A percentile compares a stretch with the other conserved stretches of the same genome.
phyloP scores from a whole-genome alignment of 75 land plant genomes.

The Picea sitchensis region DNA sequence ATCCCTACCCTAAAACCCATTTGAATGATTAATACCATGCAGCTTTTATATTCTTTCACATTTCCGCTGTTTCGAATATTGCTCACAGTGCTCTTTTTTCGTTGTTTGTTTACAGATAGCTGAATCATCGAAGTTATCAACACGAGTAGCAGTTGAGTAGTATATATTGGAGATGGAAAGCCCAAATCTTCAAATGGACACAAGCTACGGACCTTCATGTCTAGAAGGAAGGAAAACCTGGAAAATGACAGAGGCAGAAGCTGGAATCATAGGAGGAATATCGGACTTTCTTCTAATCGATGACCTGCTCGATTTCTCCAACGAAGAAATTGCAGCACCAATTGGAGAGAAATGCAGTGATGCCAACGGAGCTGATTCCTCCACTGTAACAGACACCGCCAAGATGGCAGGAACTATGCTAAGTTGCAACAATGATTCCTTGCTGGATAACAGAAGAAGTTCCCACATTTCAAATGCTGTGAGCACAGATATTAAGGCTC shows the following conservation, averaged over 20 bases:
- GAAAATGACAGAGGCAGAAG: not conserved
- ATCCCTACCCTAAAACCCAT: too few relatives aligned
- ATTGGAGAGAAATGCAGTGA: constrained; percentile 15
- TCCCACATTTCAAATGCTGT: not conserved
- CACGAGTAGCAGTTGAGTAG: too few relatives aligned
- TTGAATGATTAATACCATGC: too few relatives aligned
- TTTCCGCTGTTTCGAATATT: too few relatives aligned
- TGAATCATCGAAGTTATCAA: too few relatives aligned
- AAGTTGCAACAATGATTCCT: not conserved
- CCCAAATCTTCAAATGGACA: not conserved
- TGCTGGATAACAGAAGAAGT: not conserved
- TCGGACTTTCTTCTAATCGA: constrained; percentile 30
- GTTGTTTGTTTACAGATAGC: too few relatives aligned
- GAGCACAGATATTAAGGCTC: not conserved
- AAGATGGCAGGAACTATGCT: not conserved
- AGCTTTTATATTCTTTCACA: too few relatives aligned
- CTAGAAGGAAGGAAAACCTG: not conserved
- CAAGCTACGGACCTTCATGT: not conserved
- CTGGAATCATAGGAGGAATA: not conserved
- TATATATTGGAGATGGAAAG: too few relatives aligned
- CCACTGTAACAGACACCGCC: not conserved
- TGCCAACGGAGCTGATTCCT: not conserved
- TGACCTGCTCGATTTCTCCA: constrained; percentile 62
- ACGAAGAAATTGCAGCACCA: constrained; percentile 34
- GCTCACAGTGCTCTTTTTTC: too few relatives aligned